Evolutionary conservation across 768 basidiomycete species (phyloP).

Genomic region (Lentinula raphanica): DNA sequence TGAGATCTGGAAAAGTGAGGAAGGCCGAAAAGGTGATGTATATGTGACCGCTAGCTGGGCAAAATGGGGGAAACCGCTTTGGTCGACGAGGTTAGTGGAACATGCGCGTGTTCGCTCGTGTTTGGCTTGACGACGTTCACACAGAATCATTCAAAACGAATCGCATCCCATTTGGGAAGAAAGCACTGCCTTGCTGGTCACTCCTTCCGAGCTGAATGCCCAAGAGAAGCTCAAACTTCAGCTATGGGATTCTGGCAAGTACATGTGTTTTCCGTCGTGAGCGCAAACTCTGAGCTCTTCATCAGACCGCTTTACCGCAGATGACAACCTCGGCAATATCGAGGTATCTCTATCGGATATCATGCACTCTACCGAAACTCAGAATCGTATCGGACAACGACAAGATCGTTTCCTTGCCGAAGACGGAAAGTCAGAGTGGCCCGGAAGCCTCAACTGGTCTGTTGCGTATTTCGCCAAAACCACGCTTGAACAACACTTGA

Average conservation of each 20-base stretch:
- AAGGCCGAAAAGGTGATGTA: constrained; percentile 33
- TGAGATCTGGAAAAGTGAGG: constrained; percentile 25
- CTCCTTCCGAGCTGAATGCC: constrained; percentile 59
- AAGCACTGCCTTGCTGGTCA: constrained; percentile 56
- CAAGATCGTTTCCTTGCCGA: constrained; percentile 37
- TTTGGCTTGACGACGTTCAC: not conserved
- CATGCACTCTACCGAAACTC: constrained; percentile 28
- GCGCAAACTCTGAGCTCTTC: not conserved
- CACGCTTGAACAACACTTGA: constrained; percentile 33
- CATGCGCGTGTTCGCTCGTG: not conserved
- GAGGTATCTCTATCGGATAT: constrained; percentile 34
- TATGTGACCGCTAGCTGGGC: constrained; percentile 68
- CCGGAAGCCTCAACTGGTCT: constrained; percentile 41
- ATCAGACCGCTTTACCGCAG: constrained; percentile 37
- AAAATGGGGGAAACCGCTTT: constrained; percentile 57
- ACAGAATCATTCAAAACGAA: constrained; percentile 57
- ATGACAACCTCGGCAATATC: constrained; percentile 47
- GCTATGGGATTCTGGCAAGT: constrained; percentile 66
- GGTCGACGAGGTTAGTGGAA: constrained; percentile 48
- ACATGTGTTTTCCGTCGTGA: not conserved
- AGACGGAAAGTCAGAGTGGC: constrained; percentile 21
- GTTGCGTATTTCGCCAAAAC: constrained; percentile 50
- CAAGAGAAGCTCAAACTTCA: constrained; percentile 60
- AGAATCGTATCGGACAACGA: constrained; percentile 43
- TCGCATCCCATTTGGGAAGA: constrained; percentile 68